Evolutionary conservation across 2,329 filamentous ascomycete genomes (phyloP).

Genomic region (Hypocreales sp.): DNA sequence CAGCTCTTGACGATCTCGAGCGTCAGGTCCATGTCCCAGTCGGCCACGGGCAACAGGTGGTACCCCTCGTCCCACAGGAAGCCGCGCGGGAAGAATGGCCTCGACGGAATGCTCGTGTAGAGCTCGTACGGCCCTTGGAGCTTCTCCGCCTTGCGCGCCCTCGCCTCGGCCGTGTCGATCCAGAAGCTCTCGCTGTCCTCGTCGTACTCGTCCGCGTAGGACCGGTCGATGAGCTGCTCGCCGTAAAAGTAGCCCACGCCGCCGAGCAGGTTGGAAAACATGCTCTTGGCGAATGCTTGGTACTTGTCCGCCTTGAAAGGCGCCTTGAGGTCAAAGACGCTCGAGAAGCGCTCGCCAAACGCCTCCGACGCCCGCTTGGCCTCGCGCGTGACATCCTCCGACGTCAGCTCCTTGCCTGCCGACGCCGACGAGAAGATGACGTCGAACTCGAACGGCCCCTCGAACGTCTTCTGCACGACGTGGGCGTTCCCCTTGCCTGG

Average conservation of each 20-base stretch:
- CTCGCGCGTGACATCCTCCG: slow-evolving; percentile 52
- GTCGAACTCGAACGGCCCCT: slow-evolving; percentile 86
- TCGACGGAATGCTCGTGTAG: slow-evolving; percentile 80
- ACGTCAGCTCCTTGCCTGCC: slow-evolving; percentile 35
- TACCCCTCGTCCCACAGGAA: slow-evolving; percentile 99
- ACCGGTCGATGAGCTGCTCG: slow-evolving; percentile 75
- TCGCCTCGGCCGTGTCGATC: slow-evolving; percentile 75
- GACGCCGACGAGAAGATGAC: slow-evolving; percentile 76
- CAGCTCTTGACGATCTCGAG: slow-evolving; percentile 84
- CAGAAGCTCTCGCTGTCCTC: slow-evolving; percentile 94
- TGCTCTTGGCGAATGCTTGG: slow-evolving; percentile 64
- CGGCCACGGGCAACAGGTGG: slow-evolving; percentile 76
- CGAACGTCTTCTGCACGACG: slow-evolving; percentile 79
- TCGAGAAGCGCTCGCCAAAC: slow-evolving; percentile 62
- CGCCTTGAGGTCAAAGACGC: slow-evolving; percentile 48
- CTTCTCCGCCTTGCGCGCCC: slow-evolving; percentile 49
- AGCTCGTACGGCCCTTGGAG: slow-evolving; percentile 75
- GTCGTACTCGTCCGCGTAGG: slow-evolving; percentile 82
- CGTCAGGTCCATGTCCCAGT: slow-evolving; percentile 86
- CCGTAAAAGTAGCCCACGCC: slow-evolving; percentile 95
- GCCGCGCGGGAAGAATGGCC: slow-evolving; percentile 90
- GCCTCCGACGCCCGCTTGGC: slow-evolving; percentile 49
- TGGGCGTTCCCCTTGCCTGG: slow-evolving; percentile 67
- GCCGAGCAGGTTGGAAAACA: slow-evolving; percentile 88
- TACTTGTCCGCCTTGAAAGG: slow-evolving; percentile 66